Conservation (phyloP, 331 rosid species). For the Quercus phellos region DNA sequence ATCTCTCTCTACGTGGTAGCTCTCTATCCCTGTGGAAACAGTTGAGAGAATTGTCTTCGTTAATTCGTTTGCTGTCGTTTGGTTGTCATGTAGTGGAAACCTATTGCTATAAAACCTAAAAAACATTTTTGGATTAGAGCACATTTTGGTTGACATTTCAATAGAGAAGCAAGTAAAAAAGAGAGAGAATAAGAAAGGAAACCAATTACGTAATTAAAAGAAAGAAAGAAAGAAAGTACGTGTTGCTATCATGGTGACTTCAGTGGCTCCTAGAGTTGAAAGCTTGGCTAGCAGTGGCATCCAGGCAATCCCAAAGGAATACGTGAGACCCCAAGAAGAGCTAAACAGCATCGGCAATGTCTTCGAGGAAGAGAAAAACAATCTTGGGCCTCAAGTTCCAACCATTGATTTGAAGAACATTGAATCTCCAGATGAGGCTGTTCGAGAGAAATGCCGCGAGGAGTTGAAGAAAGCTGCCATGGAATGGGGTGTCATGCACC, state of each 20-base stretch:
- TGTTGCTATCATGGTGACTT: conserved; percentile 25
- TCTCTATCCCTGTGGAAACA: too few relatives aligned
- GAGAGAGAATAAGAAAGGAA: not conserved
- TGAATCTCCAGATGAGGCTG: conserved; percentile 34
- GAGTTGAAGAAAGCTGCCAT: conserved; percentile 54
- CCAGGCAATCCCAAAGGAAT: conserved; percentile 56
- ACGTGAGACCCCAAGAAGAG: conserved; percentile 71
- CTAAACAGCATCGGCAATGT: conserved; percentile 47
- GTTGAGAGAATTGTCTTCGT: too few relatives aligned
- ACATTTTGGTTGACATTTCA: not conserved
- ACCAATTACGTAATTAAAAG: not conserved
- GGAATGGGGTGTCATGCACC: conserved; percentile 85
- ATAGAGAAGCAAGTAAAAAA: not conserved
- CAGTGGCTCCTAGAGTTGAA: conserved; percentile 51
- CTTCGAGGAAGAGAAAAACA: conserved; percentile 57
- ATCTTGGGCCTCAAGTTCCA: conserved; percentile 61
- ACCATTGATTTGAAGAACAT: conserved; percentile 60
- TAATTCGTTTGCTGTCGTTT: too few relatives aligned
- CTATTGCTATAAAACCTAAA: too few relatives aligned
- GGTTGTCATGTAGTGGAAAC: too few relatives aligned
- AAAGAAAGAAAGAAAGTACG: not conserved
- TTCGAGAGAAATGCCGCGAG: conserved; percentile 42
- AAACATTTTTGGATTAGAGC: too few relatives aligned
- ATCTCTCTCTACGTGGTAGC: too few relatives aligned
- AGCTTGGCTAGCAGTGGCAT: conserved; percentile 61